phyloP scores from a whole-genome alignment of 331 rosid genomes.

The Rosa hybrid region DNA sequence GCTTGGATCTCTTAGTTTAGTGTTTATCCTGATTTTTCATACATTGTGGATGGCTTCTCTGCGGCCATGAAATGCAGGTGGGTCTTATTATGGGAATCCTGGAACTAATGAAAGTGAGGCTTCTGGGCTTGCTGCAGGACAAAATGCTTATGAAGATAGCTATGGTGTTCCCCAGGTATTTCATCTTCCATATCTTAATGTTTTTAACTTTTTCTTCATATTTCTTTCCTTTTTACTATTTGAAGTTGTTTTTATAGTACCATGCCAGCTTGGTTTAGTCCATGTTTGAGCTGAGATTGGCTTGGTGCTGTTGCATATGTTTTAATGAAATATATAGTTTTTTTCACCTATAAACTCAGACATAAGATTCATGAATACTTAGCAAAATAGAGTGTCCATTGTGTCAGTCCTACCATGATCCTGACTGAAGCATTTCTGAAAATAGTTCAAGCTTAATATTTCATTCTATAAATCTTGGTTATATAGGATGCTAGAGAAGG shows the following conservation, averaged over 20 bases:
- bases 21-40: slow-evolving; percentile 30
- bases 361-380: neutral
- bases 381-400: neutral
- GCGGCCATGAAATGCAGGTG: slow-evolving; percentile 52
- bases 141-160: slow-evolving; percentile 78
- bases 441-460: neutral
- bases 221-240: neutral
- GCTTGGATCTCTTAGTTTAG: slow-evolving; percentile 9
- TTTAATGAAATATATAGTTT: neutral
- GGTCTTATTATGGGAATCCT: slow-evolving; percentile 69
- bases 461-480: neutral
- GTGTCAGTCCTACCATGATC: neutral
- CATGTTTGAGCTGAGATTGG: neutral
- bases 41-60: slow-evolving; percentile 31
- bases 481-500: neutral
- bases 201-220: neutral
- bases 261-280: neutral
- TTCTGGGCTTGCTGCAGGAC: slow-evolving; percentile 64
- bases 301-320: neutral
- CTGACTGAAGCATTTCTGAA: neutral
- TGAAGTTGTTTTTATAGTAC: neutral
- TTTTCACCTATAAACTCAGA: neutral
- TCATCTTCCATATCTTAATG: slow-evolving; percentile 26
- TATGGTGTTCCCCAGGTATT: slow-evolving; percentile 76
- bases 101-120: slow-evolving; percentile 71